These are phyloP conservation scores for Rhynchosporium agropyri DNA, from an alignment of 2,329 filamentous ascomycete genomes.

Conservation along the genomic window DNA sequence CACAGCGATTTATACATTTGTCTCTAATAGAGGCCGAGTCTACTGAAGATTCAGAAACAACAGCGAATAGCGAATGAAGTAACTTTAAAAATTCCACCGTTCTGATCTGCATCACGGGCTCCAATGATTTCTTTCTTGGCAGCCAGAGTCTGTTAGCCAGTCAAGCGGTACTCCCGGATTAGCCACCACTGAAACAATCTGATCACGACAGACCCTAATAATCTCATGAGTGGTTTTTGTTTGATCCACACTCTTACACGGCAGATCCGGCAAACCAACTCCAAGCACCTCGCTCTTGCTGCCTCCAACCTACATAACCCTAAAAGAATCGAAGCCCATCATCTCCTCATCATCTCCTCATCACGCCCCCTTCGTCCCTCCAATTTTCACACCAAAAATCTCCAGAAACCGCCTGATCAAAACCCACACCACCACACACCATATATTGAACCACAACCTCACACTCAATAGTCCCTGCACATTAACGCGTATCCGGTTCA, in stretches of 20 bases:
- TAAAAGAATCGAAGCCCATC: neutral
- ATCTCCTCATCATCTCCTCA: neutral
- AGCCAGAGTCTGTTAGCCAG: too few relatives aligned
- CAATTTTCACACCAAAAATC: constrained; percentile 12
- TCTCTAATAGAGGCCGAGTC: neutral
- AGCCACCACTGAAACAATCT: too few relatives aligned
- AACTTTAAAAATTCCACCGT: too few relatives aligned
- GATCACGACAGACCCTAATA: too few relatives aligned
- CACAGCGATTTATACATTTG: constrained; percentile 10
- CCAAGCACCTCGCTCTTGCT: neutral
- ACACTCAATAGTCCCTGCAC: constrained; percentile 10
- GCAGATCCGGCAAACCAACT: neutral
- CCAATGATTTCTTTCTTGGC: too few relatives aligned
- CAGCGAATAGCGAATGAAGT: constrained; percentile 3
- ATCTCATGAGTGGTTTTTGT: too few relatives aligned
- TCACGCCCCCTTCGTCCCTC: neutral
- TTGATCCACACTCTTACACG: neutral
- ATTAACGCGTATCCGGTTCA: constrained; percentile 10
- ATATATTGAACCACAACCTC: constrained; percentile 16
- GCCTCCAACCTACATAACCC: neutral
- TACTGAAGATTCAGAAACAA: neutral
- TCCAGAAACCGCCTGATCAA: constrained; percentile 11
- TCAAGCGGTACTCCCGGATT: too few relatives aligned
- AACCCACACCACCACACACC: constrained; percentile 16
- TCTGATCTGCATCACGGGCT: too few relatives aligned